A percentile compares a stretch with the other conserved stretches of the same genome.
These are phyloP conservation scores for Phyllosticta paracitricarpa DNA, from an alignment of 2,329 filamentous ascomycete genomes.

Conservation along the genomic window DNA sequence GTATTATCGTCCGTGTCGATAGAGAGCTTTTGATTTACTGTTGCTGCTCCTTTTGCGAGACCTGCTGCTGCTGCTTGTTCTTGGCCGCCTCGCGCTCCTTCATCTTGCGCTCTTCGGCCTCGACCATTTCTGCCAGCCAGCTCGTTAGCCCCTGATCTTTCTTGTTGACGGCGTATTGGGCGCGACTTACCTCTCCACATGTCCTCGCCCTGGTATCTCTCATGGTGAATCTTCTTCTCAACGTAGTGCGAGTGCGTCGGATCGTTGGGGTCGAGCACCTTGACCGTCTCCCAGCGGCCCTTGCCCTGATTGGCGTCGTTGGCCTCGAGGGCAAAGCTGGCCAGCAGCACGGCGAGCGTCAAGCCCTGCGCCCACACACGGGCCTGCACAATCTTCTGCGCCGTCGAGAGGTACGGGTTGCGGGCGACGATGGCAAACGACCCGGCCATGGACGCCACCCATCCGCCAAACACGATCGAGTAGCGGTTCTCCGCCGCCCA, in stretches of 20 bases:
- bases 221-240: constrained; percentile 80
- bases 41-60: constrained; percentile 13
- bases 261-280: constrained; percentile 70
- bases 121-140: constrained; percentile 59
- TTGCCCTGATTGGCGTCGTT: constrained; percentile 65
- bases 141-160: not conserved
- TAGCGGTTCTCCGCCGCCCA: constrained; percentile 79
- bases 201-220: constrained; percentile 80
- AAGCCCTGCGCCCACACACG: constrained; percentile 89
- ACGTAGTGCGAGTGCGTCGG: constrained; percentile 73
- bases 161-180: not conserved
- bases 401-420: constrained; percentile 61
- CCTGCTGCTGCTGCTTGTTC: constrained; percentile 18
- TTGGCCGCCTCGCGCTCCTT: constrained; percentile 38
- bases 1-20: not conserved
- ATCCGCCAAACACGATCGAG: constrained; percentile 70
- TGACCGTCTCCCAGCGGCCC: constrained; percentile 75
- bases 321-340: constrained; percentile 73
- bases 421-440: constrained; percentile 68
- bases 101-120: constrained; percentile 58
- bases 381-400: constrained; percentile 88
- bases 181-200: constrained; percentile 69
- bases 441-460: constrained; percentile 69
- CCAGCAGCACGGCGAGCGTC: constrained; percentile 73
- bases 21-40: not conserved